These are phyloP conservation scores for Gossypium anomalum DNA, from an alignment of 345 rosid genomes.

Conservation along the genomic window DNA sequence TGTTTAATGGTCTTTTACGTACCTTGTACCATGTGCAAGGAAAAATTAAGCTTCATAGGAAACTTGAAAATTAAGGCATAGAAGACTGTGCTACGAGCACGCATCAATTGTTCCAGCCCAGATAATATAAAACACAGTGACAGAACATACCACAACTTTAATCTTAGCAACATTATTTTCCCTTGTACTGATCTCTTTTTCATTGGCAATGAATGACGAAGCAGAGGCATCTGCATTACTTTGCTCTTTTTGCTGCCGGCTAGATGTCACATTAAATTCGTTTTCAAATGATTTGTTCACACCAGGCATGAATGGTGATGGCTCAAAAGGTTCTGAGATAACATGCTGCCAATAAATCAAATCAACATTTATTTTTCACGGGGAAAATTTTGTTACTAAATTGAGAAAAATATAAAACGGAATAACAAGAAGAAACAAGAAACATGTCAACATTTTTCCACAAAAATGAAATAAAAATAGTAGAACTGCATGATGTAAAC, in stretches of 20 bases:
- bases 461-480: neutral
- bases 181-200: conserved; percentile 62
- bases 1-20: conserved; percentile 93
- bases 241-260: conserved; percentile 45
- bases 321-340: conserved; percentile 91
- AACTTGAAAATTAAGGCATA: neutral
- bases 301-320: conserved; percentile 84
- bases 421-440: neutral
- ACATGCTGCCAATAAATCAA: conserved; percentile 60
- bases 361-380: conserved; percentile 12
- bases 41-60: conserved; percentile 1
- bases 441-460: neutral
- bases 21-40: conserved; percentile 42
- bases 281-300: conserved; percentile 58
- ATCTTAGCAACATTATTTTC: conserved; percentile 89
- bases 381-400: neutral
- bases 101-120: neutral
- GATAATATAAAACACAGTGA: neutral
- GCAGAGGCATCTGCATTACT: conserved; percentile 50
- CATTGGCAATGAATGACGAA: conserved; percentile 35
- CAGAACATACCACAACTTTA: conserved; percentile 85
- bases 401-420: neutral
- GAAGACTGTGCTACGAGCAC: neutral
- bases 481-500: neutral
- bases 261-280: conserved; percentile 50